Evolutionary conservation across 306 rosid genomes (phyloP), one percentile per base, ranked within the genome.

Genomic region (Abrus precatorius): DNA sequence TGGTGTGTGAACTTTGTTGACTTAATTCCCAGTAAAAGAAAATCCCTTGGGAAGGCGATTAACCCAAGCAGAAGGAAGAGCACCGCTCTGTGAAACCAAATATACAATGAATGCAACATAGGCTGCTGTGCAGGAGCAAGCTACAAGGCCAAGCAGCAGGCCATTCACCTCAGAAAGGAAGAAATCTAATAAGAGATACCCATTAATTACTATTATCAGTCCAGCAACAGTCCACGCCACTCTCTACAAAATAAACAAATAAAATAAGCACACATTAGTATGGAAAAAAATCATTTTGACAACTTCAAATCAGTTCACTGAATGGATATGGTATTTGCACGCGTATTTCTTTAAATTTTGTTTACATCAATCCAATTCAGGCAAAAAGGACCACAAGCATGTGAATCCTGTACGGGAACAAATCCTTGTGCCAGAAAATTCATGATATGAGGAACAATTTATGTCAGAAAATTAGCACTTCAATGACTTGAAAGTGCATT

Each of bases 151-250:
- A 77, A 91, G 74, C 79, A 91, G 43, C 41, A 85, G 3, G 74
- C 95, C 86, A 1, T 56, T 86, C 33, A 91, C 93, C 84, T 93
- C 95, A 41, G 88, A 86, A 57, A 88, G 3, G 84, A 93, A 76
- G 86, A 93, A 93, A 85, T 93, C 94, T 65, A 91, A 85, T 75
- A 93, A 80, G 73, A 93, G 90, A 87, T 87, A 93, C 12, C 94
- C 97, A 83, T 93, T 93, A 69, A 93, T 93, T 77, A 91, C 86
- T 38, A 93, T 89, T 82, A 93, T 89, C 82, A 91, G 85, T 61
- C 83, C 93, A 43, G 97, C 97, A 85, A 93, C 84, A 44, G 90
- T 89, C 97, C 97, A 93, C 5, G 97, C 97, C 66, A 87, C 91
- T 79, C 88, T 93, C 97, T 93, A 70, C 89, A 85, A 63, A 64